Evolutionary conservation across 371 early-diverging fungal genomes (phyloP), one percentile per base, ranked within the genome.

Genomic region (Syncephalastrum monosporum): DNA sequence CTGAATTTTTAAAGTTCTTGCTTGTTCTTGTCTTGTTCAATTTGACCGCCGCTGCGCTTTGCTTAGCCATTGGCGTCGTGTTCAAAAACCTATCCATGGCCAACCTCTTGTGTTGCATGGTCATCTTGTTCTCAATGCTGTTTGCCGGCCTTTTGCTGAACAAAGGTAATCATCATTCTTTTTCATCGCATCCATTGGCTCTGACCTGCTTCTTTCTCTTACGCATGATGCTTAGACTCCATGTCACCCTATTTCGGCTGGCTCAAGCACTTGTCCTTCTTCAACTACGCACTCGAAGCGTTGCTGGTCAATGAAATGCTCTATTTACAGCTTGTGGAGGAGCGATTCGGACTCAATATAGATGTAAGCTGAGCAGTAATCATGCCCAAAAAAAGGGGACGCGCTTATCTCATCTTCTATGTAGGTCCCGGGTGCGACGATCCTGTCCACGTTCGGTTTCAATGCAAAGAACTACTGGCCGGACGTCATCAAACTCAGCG

Each of bases 101-200:
- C 3, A 91, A 87, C 61, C 69, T 97, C 44, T 67, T 93, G 45
- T 84, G 84, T 16, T 85, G 85, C 16, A 81, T 97, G 57, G 77
- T 88, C 23, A 90, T 95, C 74, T 77, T 97, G 23, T 93, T 95
- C 66, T 86, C 88, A 29, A 93, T 97, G 89, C 64, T 95, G 42
- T 94, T 95, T 79, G 91, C 92, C 8, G 95, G 95, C 4, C 80
- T 94, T 5, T 73, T 97, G 50, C 72, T 97, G 51, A 95, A 94
- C 77, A 90, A 90, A 69, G 85, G 78, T 77, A 63, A 50, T n/a
- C n/a, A 25, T 3, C 7, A 41, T 43, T 50, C n/a, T 56, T 27
- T 50, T 5, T 4, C 10, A 12, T 33, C 38, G 10, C 38, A 10
- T 12, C 38, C 38, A 8, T 33, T 33, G 10, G 10, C 8, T 33